phyloP scores from a whole-genome alignment of 352 stramenopile genomes.

The Phytophthora brassicae region DNA sequence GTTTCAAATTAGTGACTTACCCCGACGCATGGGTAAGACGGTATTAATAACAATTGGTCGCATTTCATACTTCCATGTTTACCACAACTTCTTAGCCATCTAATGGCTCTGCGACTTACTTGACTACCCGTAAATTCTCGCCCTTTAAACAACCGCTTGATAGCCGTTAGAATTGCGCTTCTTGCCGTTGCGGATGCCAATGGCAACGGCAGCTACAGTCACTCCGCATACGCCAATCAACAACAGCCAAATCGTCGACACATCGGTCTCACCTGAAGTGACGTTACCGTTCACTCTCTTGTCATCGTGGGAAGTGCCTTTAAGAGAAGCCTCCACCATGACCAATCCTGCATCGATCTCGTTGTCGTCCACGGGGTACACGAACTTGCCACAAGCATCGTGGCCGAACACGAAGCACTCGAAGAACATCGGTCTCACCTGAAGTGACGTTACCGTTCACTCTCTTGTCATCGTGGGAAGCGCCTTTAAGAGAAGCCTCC shows the following conservation, averaged over 20 bases:
- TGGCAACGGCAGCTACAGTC: constrained; percentile 32
- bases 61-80: not conserved
- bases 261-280: not conserved
- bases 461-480: too few species aligned
- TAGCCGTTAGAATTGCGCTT: constrained; percentile 45
- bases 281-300: constrained; percentile 11
- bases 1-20: too few species aligned
- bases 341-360: constrained; percentile 51
- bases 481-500: too few species aligned
- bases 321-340: constrained; percentile 9
- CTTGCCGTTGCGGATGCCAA: constrained; percentile 45
- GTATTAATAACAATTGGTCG: too few species aligned
- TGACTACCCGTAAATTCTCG: not conserved
- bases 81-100: constrained; percentile 7
- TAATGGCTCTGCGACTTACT: not conserved
- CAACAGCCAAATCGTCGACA: constrained; percentile 17
- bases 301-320: not conserved
- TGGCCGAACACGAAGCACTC: constrained; percentile 82
- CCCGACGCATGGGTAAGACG: too few species aligned
- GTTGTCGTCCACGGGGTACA: constrained; percentile 68
- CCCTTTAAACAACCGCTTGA: constrained; percentile 22
- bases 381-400: constrained; percentile 49
- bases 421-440: too few species aligned
- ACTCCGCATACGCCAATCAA: constrained; percentile 32
- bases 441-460: too few species aligned